Conservation (phyloP, 2,329 filamentous ascomycete genomes). For the Seiridium cupressi region DNA sequence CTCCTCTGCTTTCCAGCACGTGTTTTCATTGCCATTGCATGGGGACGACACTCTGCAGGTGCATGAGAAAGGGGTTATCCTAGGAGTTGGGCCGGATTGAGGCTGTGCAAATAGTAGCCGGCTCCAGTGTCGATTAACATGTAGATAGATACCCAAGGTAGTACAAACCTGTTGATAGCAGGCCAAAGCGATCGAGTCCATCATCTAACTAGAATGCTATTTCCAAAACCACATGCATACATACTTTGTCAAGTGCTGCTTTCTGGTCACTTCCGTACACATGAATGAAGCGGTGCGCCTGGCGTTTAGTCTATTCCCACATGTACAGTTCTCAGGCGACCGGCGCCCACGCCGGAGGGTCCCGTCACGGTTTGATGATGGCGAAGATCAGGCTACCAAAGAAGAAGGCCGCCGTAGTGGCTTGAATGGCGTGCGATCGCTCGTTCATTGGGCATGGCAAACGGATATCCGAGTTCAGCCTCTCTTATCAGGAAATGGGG, state of each 20-base stretch:
- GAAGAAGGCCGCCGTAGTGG: not conserved
- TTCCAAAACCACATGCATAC: no score
- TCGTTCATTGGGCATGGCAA: not conserved
- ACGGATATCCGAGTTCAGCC: no score
- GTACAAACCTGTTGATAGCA: not conserved
- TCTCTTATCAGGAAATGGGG: no score
- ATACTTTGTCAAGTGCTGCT: no score
- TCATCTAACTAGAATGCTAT: no score
- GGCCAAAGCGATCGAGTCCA: not conserved
- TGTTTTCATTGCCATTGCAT: constrained; percentile 1
- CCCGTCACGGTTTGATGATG: not conserved
- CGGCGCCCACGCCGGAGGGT: not conserved
- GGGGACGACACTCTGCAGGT: not conserved
- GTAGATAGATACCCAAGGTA: not conserved
- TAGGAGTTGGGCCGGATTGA: constrained; percentile 1
- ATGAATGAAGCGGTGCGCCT: no score
- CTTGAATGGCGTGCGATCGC: not conserved
- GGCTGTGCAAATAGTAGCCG: constrained; percentile 8
- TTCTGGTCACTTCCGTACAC: no score
- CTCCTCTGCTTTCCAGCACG: constrained; percentile 7
- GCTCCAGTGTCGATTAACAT: not conserved
- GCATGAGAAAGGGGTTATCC: constrained; percentile 6
- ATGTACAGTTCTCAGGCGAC: not conserved
- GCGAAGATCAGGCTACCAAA: constrained; percentile 1
- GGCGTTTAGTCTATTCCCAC: not conserved